Conservation (phyloP, 148 eudicot genomes). For the Beta vulgaris region DNA sequence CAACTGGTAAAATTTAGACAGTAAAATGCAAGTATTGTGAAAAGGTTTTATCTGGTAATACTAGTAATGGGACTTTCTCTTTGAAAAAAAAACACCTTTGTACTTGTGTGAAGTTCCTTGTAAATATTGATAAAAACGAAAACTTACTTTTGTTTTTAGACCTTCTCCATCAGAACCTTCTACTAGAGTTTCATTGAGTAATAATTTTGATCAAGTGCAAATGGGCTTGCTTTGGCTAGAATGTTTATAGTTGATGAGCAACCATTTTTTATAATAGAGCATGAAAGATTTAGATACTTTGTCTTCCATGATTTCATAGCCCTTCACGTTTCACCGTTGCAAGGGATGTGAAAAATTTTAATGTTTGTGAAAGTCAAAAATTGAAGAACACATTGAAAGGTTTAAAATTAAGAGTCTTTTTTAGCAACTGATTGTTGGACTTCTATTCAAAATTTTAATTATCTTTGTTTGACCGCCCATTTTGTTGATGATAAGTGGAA, state of each 20-base stretch:
- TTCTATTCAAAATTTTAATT: background rate
- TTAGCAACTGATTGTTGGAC: conserved; percentile 9
- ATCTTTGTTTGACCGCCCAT: conserved; percentile 5
- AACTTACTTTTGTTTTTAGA: background rate
- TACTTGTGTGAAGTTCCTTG: background rate
- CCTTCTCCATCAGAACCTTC: background rate
- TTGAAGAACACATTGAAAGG: background rate
- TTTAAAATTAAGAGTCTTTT: background rate
- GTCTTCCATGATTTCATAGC: background rate
- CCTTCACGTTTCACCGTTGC: background rate
- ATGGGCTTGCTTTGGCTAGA: conserved; percentile 1
- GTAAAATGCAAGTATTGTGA: conserved; percentile 6
- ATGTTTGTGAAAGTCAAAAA: background rate
- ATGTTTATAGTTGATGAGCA: conserved; percentile 17
- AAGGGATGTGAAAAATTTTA: background rate
- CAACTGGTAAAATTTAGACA: background rate
- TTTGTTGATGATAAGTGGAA: conserved; percentile 6
- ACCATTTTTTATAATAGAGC: conserved; percentile 4
- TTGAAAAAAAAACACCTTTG: background rate
- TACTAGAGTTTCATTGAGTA: background rate
- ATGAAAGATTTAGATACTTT: conserved; percentile 1
- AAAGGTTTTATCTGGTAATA: background rate
- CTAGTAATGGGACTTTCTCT: background rate
- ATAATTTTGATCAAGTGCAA: background rate
- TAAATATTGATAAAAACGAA: background rate